Conservation (phyloP, 371 early-diverging fungal genomes). For the Apophysomyces ossiformis region DNA sequence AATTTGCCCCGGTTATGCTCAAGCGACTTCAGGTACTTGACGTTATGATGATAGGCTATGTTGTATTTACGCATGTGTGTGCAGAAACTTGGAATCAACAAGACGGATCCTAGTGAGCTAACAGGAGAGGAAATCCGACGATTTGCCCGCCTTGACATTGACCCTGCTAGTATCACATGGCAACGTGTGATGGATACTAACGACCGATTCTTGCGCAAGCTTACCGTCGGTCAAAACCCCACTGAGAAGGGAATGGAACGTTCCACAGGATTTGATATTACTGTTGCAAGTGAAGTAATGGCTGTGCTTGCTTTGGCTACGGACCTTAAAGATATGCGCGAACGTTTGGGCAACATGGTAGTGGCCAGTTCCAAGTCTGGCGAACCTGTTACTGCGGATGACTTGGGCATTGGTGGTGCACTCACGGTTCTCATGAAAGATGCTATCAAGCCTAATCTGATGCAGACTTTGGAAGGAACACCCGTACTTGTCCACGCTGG, state of each 20-base stretch:
- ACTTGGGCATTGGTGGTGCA: conserved; percentile 94
- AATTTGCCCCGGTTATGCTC: conserved; percentile 85
- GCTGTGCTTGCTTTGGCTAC: conserved; percentile 94
- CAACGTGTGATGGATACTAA: conserved; percentile 95
- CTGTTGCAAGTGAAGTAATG: conserved; percentile 98
- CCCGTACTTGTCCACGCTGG: conserved; percentile 99
- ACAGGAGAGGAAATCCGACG: conserved; percentile 76
- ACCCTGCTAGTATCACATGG: conserved; percentile 92
- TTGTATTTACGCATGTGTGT: not conserved
- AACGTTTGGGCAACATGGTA: conserved; percentile 92
- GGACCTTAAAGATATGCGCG: conserved; percentile 89
- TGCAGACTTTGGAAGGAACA: conserved; percentile 98
- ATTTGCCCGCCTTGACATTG: conserved; percentile 93
- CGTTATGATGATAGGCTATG: conserved; percentile 26
- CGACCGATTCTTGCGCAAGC: conserved; percentile 91
- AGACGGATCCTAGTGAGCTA: conserved; percentile 78
- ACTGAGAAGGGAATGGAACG: conserved; percentile 89
- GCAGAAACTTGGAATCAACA: conserved; percentile 80
- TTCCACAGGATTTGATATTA: conserved; percentile 93
- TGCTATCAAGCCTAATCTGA: conserved; percentile 96
- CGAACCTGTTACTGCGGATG: conserved; percentile 92
- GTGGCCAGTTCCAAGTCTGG: conserved; percentile 85
- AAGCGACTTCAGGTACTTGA: conserved; percentile 67
- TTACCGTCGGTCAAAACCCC: conserved; percentile 85
- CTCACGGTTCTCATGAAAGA: conserved; percentile 97